Evolutionary conservation across 2,329 filamentous ascomycete genomes (phyloP), one percentile per base, ranked within the genome.

Genomic region (Capronia americana): DNA sequence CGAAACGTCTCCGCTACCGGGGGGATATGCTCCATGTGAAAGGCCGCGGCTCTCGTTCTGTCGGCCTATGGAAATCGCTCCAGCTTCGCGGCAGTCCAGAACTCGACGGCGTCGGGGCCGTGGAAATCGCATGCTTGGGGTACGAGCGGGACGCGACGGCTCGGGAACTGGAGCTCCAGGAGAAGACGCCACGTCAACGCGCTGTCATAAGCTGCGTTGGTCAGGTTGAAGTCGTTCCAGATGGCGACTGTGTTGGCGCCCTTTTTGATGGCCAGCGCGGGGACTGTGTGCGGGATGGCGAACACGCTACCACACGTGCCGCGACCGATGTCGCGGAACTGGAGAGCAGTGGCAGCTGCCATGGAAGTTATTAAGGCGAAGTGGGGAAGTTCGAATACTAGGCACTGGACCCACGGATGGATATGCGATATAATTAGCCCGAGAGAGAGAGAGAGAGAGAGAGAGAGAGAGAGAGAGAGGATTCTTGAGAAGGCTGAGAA

Each of bases 271-370:
- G 65, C 64, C 17, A 58, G 23, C 6, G 32, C 46, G 8, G 61
- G n/a, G 2, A 20, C 26, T 1, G 61, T 64, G 20, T 34, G 50
- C 24, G 65, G 65, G 2, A 67, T 41, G 28, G 61, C 63, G 34
- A 69, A 69, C 17, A 69, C 60, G 20, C 67, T 69, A 4, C 67
- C 67, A 41, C 67, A 69, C 50, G 26, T 66, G 17, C 67, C 67
- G 20, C 63, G 60, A 17, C 67, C 67, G 23, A 69, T 69, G 28
- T 69, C 64, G 17, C 67, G 56, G 10, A 63, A 34, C 6, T 20
- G 50, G n/a, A 46, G 28, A 8, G 23, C 6, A 28, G 28, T 11
- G 30, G 30, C 11, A 11, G 30, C 10, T 11, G 30, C 10, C 30
- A 32, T 32, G 8, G 30, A 32, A 10, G 10, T 32, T 32, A 10